A percentile compares a stretch with the other conserved stretches of the same genome.
These are phyloP conservation scores for Fusarium clavum DNA, from an alignment of 2,329 filamentous ascomycete species.

Conservation along the genomic window DNA sequence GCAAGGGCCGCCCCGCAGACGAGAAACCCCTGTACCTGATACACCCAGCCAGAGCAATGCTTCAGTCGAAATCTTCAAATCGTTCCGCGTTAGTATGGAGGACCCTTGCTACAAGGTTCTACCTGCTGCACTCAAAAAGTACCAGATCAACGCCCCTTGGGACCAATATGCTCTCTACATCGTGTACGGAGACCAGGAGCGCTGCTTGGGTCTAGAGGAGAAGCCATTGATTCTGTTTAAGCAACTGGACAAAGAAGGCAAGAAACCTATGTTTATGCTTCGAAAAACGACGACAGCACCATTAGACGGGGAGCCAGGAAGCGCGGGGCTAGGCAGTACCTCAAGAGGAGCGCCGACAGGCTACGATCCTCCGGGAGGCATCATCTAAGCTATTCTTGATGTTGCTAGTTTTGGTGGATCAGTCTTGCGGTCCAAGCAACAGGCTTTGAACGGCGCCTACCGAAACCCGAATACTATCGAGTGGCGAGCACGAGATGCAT, in stretches of 20 bases:
- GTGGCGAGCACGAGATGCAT: slow-evolving; percentile 27
- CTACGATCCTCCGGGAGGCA: slow-evolving; percentile 70
- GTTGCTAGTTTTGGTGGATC: slow-evolving; percentile 9
- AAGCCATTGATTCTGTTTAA: slow-evolving; percentile 97
- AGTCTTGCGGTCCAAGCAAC: slow-evolving; percentile 9
- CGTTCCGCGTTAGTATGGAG: slow-evolving; percentile 96
- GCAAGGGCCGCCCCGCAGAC: slow-evolving; percentile 62
- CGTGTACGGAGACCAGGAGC: slow-evolving; percentile 97
- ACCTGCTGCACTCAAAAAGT: slow-evolving; percentile 94
- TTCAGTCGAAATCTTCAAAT: slow-evolving; percentile 97
- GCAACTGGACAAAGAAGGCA: slow-evolving; percentile 94
- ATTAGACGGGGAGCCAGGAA: slow-evolving; percentile 65
- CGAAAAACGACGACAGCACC: slow-evolving; percentile 71
- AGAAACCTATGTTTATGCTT: slow-evolving; percentile 99
- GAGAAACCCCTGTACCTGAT: slow-evolving; percentile 72
- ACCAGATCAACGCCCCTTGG: slow-evolving; percentile 98
- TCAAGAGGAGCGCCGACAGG: slow-evolving; percentile 58
- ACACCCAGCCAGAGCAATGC: slow-evolving; percentile 67
- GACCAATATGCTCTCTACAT: slow-evolving; percentile 98
- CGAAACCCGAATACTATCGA: slow-evolving; percentile 34
- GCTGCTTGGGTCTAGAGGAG: slow-evolving; percentile 90
- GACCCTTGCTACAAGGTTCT: slow-evolving; percentile 98
- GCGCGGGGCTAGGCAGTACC: slow-evolving; percentile 62
- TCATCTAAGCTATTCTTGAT: slow-evolving; percentile 58
- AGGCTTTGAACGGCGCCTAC: slow-evolving; percentile 30